Percentiles rank a stretch among this genome's conserved stretches.
phyloP scores from a whole-genome alignment of 2,329 filamentous ascomycete species.

The Fusarium sp. region DNA sequence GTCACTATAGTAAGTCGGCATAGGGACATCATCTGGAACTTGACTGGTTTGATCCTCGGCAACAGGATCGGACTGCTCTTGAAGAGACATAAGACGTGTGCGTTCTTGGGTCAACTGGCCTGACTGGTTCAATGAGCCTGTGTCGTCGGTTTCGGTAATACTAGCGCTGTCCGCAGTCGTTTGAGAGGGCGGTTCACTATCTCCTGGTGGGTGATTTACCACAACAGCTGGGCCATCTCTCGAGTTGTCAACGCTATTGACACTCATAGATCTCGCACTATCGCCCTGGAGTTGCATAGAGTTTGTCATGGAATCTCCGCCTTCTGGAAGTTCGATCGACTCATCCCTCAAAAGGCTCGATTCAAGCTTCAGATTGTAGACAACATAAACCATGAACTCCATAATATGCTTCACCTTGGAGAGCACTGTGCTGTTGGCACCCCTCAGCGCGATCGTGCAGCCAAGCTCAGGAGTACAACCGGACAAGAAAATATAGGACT shows the following conservation, averaged over 20 bases:
- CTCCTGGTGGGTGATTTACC: conserved; percentile 49
- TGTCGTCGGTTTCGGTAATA: conserved; percentile 42
- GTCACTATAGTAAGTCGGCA: conserved; percentile 93
- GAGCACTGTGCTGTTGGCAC: conserved; percentile 76
- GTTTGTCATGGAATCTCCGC: conserved; percentile 55
- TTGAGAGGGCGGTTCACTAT: conserved; percentile 51
- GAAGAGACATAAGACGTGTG: conserved; percentile 48
- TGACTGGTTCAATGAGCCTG: conserved; percentile 40
- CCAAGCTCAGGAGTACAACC: conserved; percentile 90
- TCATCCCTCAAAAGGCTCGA: conserved; percentile 94
- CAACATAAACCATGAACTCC: conserved; percentile 99
- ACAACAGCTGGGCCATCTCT: conserved; percentile 45
- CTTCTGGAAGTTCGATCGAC: conserved; percentile 81
- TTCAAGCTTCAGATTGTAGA: conserved; percentile 96
- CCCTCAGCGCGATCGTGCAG: conserved; percentile 92
- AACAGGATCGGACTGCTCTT: conserved; percentile 55
- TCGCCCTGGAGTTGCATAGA: conserved; percentile 54
- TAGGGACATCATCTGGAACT: conserved; percentile 80
- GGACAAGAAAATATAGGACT: conserved; percentile 95
- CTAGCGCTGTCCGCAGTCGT: conserved; percentile 44
- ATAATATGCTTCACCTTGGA: conserved; percentile 89
- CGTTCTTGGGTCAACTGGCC: conserved; percentile 40
- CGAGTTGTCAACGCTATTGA: conserved; percentile 42
- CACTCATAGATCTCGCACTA: conserved; percentile 49
- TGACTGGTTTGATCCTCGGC: conserved; percentile 64